These are phyloP conservation scores for Auricularia auricula-judae DNA, from an alignment of 768 basidiomycete genomes.

Conservation along the genomic window DNA sequence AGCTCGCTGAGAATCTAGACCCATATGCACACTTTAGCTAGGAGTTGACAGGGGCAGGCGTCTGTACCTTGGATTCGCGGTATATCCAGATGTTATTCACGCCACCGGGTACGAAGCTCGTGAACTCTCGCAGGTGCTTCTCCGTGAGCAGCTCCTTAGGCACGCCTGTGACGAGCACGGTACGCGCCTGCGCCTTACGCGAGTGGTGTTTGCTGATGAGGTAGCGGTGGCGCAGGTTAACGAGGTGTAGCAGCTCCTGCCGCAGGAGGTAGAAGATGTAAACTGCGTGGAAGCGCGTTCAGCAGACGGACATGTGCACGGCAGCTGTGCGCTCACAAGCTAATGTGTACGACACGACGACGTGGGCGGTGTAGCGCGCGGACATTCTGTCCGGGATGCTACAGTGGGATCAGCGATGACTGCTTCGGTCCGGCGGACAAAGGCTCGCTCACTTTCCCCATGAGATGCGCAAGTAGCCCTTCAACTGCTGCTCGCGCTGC, in stretches of 20 bases:
- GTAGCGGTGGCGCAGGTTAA: constrained; percentile 24
- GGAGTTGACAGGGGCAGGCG: background rate
- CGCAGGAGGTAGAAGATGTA: constrained; percentile 40
- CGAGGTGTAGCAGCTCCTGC: constrained; percentile 34
- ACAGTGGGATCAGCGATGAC: constrained; percentile 17
- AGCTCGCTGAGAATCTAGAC: constrained; percentile 25
- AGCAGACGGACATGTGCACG: background rate
- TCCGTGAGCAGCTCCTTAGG: constrained; percentile 43
- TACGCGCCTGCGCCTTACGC: constrained; percentile 49
- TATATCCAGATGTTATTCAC: constrained; percentile 60
- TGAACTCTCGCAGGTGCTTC: constrained; percentile 36
- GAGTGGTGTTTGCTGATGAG: constrained; percentile 51
- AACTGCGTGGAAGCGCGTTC: background rate
- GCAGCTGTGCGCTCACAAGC: constrained; percentile 28
- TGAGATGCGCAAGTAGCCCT: constrained; percentile 32
- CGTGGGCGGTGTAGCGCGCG: constrained; percentile 44
- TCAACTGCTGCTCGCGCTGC: background rate
- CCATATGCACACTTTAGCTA: background rate
- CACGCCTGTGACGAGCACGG: constrained; percentile 56
- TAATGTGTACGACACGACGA: constrained; percentile 38
- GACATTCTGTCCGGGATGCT: constrained; percentile 20
- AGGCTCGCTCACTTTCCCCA: constrained; percentile 37
- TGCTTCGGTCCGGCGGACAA: background rate
- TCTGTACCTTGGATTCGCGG: constrained; percentile 30
- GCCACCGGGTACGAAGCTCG: constrained; percentile 58